Conservation (phyloP, 768 basidiomycete genomes). For the Rhodotorula kratochvilovae region DNA sequence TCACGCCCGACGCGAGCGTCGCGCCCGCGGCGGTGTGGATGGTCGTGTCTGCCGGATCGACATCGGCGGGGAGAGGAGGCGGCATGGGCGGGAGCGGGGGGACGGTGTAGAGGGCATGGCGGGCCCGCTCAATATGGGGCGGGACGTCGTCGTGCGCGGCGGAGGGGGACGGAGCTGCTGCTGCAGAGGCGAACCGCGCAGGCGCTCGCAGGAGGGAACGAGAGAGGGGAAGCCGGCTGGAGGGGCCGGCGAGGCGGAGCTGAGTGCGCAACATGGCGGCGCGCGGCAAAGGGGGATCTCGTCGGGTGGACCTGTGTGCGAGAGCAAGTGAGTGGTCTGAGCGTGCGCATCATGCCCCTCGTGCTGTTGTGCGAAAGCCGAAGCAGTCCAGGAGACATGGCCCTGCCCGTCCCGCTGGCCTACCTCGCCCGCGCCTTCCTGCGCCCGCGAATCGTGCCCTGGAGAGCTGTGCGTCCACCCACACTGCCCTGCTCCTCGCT, state of each 20-base stretch:
- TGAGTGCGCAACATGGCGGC: conserved; percentile 16
- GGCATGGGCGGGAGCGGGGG: conserved; percentile 33
- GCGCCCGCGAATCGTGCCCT: no score
- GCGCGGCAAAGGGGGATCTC: background rate
- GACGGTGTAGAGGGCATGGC: conserved; percentile 20
- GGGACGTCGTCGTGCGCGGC: background rate
- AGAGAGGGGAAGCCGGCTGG: conserved; percentile 4
- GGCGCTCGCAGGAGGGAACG: background rate
- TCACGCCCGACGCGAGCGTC: conserved; percentile 12
- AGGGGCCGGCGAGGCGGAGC: conserved; percentile 1
- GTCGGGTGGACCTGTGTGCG: background rate
- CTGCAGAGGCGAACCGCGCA: background rate
- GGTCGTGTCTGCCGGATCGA: conserved; percentile 10
- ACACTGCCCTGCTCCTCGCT: no score
- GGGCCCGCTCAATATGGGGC: background rate
- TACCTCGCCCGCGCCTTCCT: no score
- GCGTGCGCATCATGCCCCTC: no score
- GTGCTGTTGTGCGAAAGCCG: no score
- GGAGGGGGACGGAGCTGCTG: background rate
- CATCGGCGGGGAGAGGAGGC: conserved; percentile 33
- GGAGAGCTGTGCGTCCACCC: no score
- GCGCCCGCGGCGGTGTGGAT: no score
- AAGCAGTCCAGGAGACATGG: no score
- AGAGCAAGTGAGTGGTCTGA: background rate
- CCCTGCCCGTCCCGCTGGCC: no score